Percentiles rank a stretch among this genome's conserved stretches.
Conservation (phyloP, 2,329 filamentous ascomycete species). For the Sordariomycetes sp. region DNA sequence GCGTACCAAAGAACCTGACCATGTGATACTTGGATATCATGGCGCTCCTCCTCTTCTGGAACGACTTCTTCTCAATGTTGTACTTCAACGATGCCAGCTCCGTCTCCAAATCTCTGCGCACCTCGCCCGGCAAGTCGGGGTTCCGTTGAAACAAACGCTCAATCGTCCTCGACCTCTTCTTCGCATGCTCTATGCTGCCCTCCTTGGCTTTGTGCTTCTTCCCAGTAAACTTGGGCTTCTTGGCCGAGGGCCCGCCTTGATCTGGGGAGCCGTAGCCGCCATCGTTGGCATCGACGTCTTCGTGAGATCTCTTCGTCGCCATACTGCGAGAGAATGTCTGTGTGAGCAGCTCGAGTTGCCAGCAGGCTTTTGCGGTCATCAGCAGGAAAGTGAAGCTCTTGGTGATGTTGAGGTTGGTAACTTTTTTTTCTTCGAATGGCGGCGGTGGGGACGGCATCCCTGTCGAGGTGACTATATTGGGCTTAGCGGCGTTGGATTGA, state of each 20-base stretch:
- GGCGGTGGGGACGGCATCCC: too few species aligned
- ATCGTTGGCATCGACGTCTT: constrained; percentile 14
- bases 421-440: too few species aligned
- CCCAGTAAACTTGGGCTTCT: constrained; percentile 24
- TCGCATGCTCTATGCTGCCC: constrained; percentile 50
- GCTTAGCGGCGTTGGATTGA: too few species aligned
- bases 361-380: too few species aligned
- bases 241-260: constrained; percentile 8
- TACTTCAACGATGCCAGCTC: constrained; percentile 59
- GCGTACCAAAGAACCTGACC: constrained; percentile 70
- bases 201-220: constrained; percentile 33
- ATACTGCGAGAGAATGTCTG: too few species aligned
- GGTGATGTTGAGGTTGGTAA: too few species aligned
- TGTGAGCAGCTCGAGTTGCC: too few species aligned
- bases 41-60: constrained; percentile 52
- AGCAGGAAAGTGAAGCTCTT: too few species aligned
- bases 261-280: constrained; percentile 7
- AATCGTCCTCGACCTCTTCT: constrained; percentile 63
- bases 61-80: constrained; percentile 50
- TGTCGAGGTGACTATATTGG: too few species aligned
- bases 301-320: constrained; percentile 20
- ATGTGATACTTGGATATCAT: constrained; percentile 79
- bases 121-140: constrained; percentile 56
- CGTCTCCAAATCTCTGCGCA: constrained; percentile 60
- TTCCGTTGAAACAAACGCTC: constrained; percentile 54